Base-by-base conservation (phyloP, 108 stramenopile genomes). In the Nitzschia sp. region DNA sequence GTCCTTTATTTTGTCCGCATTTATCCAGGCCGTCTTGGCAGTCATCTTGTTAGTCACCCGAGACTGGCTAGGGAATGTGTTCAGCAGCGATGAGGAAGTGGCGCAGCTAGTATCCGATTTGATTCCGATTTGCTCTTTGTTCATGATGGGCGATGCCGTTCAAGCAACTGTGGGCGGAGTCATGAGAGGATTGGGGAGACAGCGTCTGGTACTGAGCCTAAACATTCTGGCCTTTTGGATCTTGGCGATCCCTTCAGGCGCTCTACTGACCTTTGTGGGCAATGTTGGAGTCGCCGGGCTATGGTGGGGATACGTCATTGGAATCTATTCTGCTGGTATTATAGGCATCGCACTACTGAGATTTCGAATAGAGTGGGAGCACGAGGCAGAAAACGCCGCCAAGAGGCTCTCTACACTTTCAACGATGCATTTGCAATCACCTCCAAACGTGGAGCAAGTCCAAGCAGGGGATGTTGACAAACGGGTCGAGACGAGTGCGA, bases 81-180 rank as follows among this genome's bases (percentile, higher is more conserved):
- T 79, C 61, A 79, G 73, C 45, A 74, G 47, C 31, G 72, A 79
- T 54, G 55, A 49, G 26, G 67, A 79, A 30, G 72, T 79, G 1
- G 51, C 78, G 0, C 31, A 51, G n/a, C 25, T 74, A 32, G 66
- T 79, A 17, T 31, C 68, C 19, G 26, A 54, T 1, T 56, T 79
- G 8, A 70, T 79, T 30, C 78, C 78, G 0, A 64, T 79, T 31
- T 69, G 63, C 19, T 79, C 68, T 59, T 53, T 79, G 6, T 74
- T 70, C 31, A 59, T 79, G 60, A 31, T 79, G 30, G 61, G 63
- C 29, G 78, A 79, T 61, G 63, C 72, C 6, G 42, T 66, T 35
- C 68, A 72, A 36, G 72, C 78, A 35, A 79, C 72, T 0, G 33
- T 47, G 19, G 78, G 78, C 19, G 78, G 78, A 8, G 34, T 65